phyloP scores from a whole-genome alignment of 1,139 yeast genomes.

The Sugiyamaella sp. region DNA sequence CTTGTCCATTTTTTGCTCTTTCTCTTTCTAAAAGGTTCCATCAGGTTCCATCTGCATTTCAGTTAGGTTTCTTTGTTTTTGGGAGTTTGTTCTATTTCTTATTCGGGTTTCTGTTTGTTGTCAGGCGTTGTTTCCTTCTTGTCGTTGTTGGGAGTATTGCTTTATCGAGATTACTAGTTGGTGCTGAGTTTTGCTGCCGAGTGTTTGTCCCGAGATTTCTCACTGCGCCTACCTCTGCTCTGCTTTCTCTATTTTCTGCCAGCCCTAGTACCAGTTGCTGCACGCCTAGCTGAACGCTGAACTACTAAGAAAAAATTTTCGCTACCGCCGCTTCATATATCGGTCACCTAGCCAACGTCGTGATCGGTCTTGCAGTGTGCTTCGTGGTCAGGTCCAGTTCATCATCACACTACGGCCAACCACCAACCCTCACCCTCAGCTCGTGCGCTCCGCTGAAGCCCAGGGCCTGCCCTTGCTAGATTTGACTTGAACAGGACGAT shows the following conservation, averaged over 20 bases:
- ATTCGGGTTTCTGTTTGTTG: neutral
- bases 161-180: conserved; percentile 8
- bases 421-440: neutral
- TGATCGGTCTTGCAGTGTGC: neutral
- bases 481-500: too few species aligned
- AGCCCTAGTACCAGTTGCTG: too few species aligned
- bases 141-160: conserved; percentile 17
- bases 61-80: neutral
- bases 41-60: neutral
- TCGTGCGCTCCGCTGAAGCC: too few species aligned
- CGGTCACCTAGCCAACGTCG: neutral
- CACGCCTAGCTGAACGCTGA: too few species aligned
- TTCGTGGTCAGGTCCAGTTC: neutral
- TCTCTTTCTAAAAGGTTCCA: conserved; percentile 8
- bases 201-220: conserved; percentile 5
- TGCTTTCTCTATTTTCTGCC: neutral
- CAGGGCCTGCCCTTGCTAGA: neutral
- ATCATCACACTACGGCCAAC: too few species aligned
- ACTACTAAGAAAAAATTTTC: too few species aligned
- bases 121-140: conserved; percentile 2
- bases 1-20: conserved; percentile 1
- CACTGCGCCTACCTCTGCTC: too few species aligned
- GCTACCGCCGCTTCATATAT: conserved; percentile 2
- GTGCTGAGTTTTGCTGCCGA: neutral
- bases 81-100: conserved; percentile 5